Base-by-base conservation (phyloP, 441 rosid genomes). In the Breynia disticha region DNA sequence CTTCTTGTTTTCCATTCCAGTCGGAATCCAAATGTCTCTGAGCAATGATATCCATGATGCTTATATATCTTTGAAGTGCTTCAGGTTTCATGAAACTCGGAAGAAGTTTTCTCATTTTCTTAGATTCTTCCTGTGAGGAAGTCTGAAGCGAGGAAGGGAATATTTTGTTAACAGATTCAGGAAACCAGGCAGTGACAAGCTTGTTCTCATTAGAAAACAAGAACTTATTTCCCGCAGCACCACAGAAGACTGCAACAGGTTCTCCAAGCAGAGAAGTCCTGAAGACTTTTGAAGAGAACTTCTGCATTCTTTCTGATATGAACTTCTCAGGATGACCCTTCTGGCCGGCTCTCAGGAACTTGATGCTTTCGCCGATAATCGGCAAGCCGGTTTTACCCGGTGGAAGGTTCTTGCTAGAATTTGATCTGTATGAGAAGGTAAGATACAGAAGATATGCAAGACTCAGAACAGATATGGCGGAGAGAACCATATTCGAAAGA, bases 121-220 rank as follows among this genome's bases (percentile, higher is more conserved):
- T 39, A 14, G 43, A 39, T 39, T 39, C 43, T 39, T 39, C 43
- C 43, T 39, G 43, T 10, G 43, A 39, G 15, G 43, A 39, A 39
- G 43, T 39, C 11, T 39, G 43, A 8, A 14, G 12, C 2, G 43
- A 39, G 43, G 43, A 39, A 39, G 43, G 78, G 64, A 72, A 75
- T 38, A 78, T 57, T 55, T 70, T 75, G 52, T 75, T 50, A 0
- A 75, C 83, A 0, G 78, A 67, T 16, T 66, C 69, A 0, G 83
- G 83, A 77, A 77, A 78, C 83, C 83, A 78, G 0, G 77, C 63
- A 6, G 28, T 57, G 32, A 78, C 83, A 0, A 74, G 68, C 48
- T 78, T 78, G 61, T 75, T 67, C 46, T 78, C 83, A 38, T 76
- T 78, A 16, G 86, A 78, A 68, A 82, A 82, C 54, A 79, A 65